Percentiles rank a stretch among this genome's conserved stretches.
These are phyloP conservation scores for Cnidoscolus chayamansa DNA, from an alignment of 441 rosid genomes.

Conservation along the genomic window DNA sequence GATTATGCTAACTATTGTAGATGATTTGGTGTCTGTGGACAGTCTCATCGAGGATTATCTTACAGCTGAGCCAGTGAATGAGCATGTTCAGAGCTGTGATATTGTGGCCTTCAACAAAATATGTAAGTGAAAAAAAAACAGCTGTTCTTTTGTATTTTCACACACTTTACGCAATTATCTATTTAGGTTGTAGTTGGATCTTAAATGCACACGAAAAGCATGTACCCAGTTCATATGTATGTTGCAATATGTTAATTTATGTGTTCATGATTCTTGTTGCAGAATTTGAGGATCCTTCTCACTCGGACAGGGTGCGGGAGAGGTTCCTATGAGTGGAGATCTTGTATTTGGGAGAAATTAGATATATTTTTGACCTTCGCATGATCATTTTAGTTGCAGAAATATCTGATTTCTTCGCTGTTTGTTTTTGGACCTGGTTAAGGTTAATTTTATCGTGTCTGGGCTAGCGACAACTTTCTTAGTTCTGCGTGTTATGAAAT, in stretches of 20 bases:
- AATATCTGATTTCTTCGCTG: not conserved
- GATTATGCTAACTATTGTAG: constrained; percentile 86
- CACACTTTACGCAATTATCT: too few relatives aligned
- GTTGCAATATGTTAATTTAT: not conserved
- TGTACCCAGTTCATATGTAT: not conserved
- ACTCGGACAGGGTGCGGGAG: not conserved
- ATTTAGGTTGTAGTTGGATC: not conserved
- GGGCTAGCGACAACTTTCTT: not conserved
- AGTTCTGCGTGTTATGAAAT: not conserved
- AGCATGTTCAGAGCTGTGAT: constrained; percentile 85
- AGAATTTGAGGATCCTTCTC: constrained; percentile 13
- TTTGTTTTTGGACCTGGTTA: not conserved
- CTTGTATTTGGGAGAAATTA: not conserved
- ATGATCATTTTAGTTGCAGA: not conserved
- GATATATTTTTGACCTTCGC: not conserved
- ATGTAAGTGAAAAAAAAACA: constrained; percentile 40
- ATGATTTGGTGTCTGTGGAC: constrained; percentile 87
- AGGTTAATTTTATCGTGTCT: not conserved
- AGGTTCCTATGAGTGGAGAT: not conserved
- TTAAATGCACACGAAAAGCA: not conserved
- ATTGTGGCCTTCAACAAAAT: constrained; percentile 94
- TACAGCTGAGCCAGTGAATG: constrained; percentile 67
- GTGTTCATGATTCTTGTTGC: constrained; percentile 1
- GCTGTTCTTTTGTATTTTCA: not conserved
- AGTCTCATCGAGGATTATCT: constrained; percentile 65